Percentiles rank a stretch among this genome's conserved stretches.
phyloP scores from a whole-genome alignment of 1,139 yeast genomes.

The Eremothecium sinecaudum region DNA sequence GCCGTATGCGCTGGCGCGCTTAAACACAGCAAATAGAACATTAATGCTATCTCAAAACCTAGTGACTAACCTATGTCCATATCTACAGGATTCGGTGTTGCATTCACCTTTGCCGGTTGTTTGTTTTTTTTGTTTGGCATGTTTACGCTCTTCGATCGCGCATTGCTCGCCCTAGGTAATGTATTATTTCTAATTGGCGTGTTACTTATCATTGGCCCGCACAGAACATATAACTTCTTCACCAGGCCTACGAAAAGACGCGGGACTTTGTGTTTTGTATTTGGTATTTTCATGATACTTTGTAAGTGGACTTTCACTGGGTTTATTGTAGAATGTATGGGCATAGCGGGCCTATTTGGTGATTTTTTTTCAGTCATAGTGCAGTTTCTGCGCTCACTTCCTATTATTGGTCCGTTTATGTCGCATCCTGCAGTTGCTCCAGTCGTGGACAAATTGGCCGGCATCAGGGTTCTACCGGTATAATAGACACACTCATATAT shows the following conservation, averaged over 20 bases:
- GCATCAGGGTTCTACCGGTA: constrained; percentile 56
- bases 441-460: constrained; percentile 52
- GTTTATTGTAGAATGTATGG: constrained; percentile 73
- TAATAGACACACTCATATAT: too few relatives aligned
- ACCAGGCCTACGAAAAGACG: constrained; percentile 79
- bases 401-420: constrained; percentile 77
- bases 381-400: constrained; percentile 81
- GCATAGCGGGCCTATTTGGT: constrained; percentile 82
- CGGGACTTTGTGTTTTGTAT: constrained; percentile 68
- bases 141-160: constrained; percentile 79
- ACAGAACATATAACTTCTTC: constrained; percentile 73
- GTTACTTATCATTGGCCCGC: constrained; percentile 77
- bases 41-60: constrained; percentile 10
- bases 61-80: neutral
- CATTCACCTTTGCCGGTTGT: constrained; percentile 81
- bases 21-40: too few relatives aligned
- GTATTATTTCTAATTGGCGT: constrained; percentile 72
- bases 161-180: constrained; percentile 82
- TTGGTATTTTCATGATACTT: constrained; percentile 70
- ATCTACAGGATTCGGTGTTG: constrained; percentile 84
- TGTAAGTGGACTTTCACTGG: constrained; percentile 75
- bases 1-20: neutral
- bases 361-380: constrained; percentile 86
- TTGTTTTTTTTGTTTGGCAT: constrained; percentile 75
- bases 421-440: constrained; percentile 83